Percentiles rank a stretch among this genome's conserved stretches.
Conservation (phyloP, 345 rosid genomes). For the Eucalyptus erythrocorys region DNA sequence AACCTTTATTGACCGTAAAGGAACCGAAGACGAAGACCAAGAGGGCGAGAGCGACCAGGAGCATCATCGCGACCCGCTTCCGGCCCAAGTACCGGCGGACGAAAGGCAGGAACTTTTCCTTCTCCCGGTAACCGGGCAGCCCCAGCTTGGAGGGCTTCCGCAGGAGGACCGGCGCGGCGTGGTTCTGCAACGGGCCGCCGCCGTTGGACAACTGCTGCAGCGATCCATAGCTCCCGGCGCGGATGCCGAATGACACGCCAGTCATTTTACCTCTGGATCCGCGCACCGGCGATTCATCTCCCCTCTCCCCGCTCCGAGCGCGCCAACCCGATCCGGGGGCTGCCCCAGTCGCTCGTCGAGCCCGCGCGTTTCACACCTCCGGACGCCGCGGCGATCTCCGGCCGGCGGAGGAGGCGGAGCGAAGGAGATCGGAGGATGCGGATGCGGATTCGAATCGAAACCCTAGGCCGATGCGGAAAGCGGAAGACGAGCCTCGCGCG, state of each 20-base stretch:
- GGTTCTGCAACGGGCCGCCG: not conserved
- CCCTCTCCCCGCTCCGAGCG: not conserved
- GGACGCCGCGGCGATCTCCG: not conserved
- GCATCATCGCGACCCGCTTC: slow-evolving; percentile 57
- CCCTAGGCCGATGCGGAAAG: not conserved
- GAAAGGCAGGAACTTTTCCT: slow-evolving; percentile 41
- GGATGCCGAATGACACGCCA: slow-evolving; percentile 57
- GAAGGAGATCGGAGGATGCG: not conserved
- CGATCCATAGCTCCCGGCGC: slow-evolving; percentile 62
- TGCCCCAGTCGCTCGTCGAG: not conserved
- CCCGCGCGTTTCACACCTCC: not conserved
- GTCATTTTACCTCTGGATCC: slow-evolving; percentile 57
- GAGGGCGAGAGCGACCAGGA: slow-evolving; percentile 47
- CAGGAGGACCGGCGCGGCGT: slow-evolving; percentile 2
- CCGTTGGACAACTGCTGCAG: slow-evolving; percentile 2
- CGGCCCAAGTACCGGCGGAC: slow-evolving; percentile 45
- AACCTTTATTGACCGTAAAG: slow-evolving; percentile 57
- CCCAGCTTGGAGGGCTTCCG: slow-evolving; percentile 37
- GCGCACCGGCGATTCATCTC: slow-evolving; percentile 25
- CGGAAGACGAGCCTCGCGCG: not conserved
- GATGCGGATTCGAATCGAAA: not conserved
- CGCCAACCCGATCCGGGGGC: not conserved
- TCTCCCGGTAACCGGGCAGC: slow-evolving; percentile 47
- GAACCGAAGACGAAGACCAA: slow-evolving; percentile 69
- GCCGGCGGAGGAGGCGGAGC: not conserved